Base-by-base conservation (phyloP, 805 yeast genomes). In the Nematodospora valgi region DNA sequence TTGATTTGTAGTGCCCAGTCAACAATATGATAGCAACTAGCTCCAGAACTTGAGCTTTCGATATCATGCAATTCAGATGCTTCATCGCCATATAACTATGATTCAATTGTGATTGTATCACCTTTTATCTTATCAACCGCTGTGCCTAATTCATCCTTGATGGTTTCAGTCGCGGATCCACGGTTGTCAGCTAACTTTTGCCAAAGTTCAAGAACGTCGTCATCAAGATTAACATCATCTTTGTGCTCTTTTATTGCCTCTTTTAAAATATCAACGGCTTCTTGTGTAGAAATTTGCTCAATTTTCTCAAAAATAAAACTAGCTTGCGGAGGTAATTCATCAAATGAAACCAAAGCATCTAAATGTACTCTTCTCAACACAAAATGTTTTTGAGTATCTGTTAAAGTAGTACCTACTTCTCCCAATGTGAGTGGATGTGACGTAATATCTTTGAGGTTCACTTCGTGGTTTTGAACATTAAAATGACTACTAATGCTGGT, bases 161-260 rank as follows among this genome's bases (percentile, higher is more conserved):
- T 16, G 3, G 19, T 21, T 13, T 22, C 23, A 17, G 14, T 8
- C 4, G 7, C 21, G 2, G 39, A n/a, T 15, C 29, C 33, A 11
- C 23, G 13, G 17, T 26, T 10, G 14, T 36, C 42, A 8, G 48
- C 44, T 27, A 48, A 41, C 10, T 39, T 40, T 40, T 52, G 51
- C 26, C 56, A 47, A 15, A 56, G 49, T 2, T 47, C 56, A 32
- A 45, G 52, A 26, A 56, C 68, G 6, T 40, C 43, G 4, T 50
- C 31, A 3, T 63, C 62, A 37, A 61, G 51, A 39, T 65, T 66
- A 23, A 56, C 55, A 38, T 66, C 71, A 10, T 44, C 57, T 0
- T 43, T 37, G 34, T 59, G 64, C 2, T 54, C 58, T 3, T 37
- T 52, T 23, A 62, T 27, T 2, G 58, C 49, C n/a, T 48, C 52